Evolutionary conservation across 176 grass and related monocot species (phyloP).

Genomic region (Carex myosuroides): DNA sequence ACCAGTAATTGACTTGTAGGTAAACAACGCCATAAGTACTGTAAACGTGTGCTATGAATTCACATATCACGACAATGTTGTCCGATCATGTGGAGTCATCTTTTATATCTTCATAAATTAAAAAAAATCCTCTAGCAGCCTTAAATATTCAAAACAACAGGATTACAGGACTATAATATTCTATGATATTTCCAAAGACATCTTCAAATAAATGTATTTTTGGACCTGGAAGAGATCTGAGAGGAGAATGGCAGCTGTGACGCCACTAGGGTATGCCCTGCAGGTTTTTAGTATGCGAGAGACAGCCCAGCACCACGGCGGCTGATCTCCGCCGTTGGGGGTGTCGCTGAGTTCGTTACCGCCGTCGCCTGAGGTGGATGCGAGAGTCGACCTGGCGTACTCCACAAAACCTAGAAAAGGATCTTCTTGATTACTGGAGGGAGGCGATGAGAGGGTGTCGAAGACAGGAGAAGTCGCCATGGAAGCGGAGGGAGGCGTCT

Average conservation of each 20-base stretch:
- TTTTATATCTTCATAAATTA: no score
- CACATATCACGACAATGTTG: neutral
- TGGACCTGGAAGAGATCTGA: constrained; percentile 89
- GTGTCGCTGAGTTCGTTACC: constrained; percentile 1
- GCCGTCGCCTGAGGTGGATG: constrained; percentile 21
- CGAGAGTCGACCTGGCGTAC: constrained; percentile 52
- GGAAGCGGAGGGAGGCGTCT: neutral
- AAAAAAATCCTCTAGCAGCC: neutral
- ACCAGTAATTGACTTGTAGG: neutral
- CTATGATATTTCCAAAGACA: neutral
- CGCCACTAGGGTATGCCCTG: constrained; percentile 70
- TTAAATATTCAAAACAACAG: neutral
- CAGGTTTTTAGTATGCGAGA: constrained; percentile 76
- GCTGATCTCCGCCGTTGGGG: neutral
- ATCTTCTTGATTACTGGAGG: constrained; percentile 22
- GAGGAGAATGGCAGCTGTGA: constrained; percentile 81
- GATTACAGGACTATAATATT: neutral
- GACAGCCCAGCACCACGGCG: constrained; percentile 70
- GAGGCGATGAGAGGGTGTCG: neutral
- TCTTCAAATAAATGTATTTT: neutral
- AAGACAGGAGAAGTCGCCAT: neutral
- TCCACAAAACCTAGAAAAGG: constrained; percentile 65
- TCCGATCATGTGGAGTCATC: neutral
- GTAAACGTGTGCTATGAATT: neutral
- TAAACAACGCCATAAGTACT: neutral